A percentile compares a stretch with the other conserved stretches of the same genome.
phyloP scores from a whole-genome alignment of 202 grass and related monocot species.

The Cymbopogon flexuosus region DNA sequence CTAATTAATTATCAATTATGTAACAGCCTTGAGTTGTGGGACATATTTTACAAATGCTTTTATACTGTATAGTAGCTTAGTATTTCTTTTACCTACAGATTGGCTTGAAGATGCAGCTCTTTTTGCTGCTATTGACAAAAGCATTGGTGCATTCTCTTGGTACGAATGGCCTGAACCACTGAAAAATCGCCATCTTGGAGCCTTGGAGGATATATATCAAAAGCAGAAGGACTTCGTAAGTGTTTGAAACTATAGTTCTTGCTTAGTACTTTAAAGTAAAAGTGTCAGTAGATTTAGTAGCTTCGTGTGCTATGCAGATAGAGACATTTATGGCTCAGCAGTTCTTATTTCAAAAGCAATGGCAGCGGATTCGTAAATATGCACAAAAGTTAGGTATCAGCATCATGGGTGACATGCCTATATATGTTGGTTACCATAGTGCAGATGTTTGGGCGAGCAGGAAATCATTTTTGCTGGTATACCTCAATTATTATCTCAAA shows the following conservation, averaged over 20 bases:
- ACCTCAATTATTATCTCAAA: slow-evolving; percentile 23
- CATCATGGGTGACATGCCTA: slow-evolving; percentile 98
- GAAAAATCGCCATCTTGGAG: slow-evolving; percentile 89
- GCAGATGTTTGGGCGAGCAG: slow-evolving; percentile 98
- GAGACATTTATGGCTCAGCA: slow-evolving; percentile 83
- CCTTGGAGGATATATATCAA: slow-evolving; percentile 74
- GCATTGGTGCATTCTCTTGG: slow-evolving; percentile 59
- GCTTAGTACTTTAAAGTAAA: background rate
- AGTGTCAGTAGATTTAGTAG: background rate
- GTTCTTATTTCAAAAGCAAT: slow-evolving; percentile 96
- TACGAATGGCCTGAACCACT: slow-evolving; percentile 88
- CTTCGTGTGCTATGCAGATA: slow-evolving; percentile 50
- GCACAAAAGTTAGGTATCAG: slow-evolving; percentile 78
- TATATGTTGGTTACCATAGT: slow-evolving; percentile 97
- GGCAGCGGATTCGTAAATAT: slow-evolving; percentile 67
- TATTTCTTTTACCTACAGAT: slow-evolving; percentile 36
- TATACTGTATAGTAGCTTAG: slow-evolving; percentile 1
- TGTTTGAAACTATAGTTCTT: slow-evolving; percentile 16
- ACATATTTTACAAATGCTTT: background rate
- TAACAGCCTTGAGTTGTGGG: background rate
- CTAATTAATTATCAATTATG: background rate
- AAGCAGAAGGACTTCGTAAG: slow-evolving; percentile 79
- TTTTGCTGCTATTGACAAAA: slow-evolving; percentile 92
- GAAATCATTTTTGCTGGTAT: slow-evolving; percentile 94
- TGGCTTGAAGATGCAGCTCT: slow-evolving; percentile 99